These are phyloP conservation scores for Penicillium thymicola DNA, from an alignment of 2,329 filamentous ascomycete species.

Conservation along the genomic window DNA sequence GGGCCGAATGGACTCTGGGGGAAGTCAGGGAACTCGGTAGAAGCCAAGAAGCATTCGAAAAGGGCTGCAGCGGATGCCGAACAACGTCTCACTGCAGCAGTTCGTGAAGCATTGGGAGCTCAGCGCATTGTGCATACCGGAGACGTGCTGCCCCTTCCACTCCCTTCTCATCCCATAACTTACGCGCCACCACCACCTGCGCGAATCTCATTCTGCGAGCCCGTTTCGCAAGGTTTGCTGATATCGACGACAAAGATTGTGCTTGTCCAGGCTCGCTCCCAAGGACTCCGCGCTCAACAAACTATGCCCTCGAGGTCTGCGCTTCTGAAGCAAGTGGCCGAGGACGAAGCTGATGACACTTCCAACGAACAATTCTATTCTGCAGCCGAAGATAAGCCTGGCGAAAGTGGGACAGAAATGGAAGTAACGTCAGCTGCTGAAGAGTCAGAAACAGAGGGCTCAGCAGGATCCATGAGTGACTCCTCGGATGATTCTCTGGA, in stretches of 20 bases:
- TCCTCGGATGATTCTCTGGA: slow-evolving; percentile 89
- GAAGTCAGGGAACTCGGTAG: slow-evolving; percentile 31
- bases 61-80: slow-evolving; percentile 44
- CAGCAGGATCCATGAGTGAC: slow-evolving; percentile 59
- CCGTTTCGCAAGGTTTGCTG: slow-evolving; percentile 82
- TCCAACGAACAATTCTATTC: slow-evolving; percentile 91
- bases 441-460: slow-evolving; percentile 57
- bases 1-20: slow-evolving; percentile 41
- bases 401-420: slow-evolving; percentile 47
- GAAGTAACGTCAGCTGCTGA: slow-evolving; percentile 56
- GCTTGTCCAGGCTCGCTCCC: slow-evolving; percentile 56
- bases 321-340: slow-evolving; percentile 57
- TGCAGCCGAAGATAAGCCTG: slow-evolving; percentile 71
- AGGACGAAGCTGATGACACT: slow-evolving; percentile 70
- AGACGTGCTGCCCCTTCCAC: slow-evolving; percentile 75
- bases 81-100: slow-evolving; percentile 60
- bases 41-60: slow-evolving; percentile 35
- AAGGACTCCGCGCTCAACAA: slow-evolving; percentile 41
- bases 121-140: slow-evolving; percentile 78
- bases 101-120: slow-evolving; percentile 70
- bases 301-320: slow-evolving; percentile 49
- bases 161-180: slow-evolving; percentile 77
- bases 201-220: slow-evolving; percentile 88
- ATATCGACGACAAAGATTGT: slow-evolving; percentile 78
- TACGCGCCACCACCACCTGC: slow-evolving; percentile 80